Base-by-base conservation (phyloP, 2,329 filamentous ascomycete genomes). In the Penicillium italicum region DNA sequence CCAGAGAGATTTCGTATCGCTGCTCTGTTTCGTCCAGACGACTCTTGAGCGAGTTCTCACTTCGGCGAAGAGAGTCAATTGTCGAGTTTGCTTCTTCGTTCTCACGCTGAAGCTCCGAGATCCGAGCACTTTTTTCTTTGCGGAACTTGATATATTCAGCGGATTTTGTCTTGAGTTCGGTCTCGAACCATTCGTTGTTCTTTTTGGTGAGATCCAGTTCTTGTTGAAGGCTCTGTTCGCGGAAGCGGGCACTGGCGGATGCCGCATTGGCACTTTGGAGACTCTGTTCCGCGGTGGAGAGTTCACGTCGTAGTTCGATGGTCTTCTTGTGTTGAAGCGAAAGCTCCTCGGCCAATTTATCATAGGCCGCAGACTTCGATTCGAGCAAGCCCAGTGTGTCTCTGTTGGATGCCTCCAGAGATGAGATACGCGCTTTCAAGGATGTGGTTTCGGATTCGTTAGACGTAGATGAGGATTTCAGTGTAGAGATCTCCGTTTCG, bases 111-210 rank as follows among this genome's bases (percentile, higher is more conserved):
- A 99, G 83, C 67, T 95, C 90, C 9, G 91, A 84, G 64, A 97
- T 90, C 37, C 90, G 88, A 1, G 91, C 87, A 60, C 90, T 90
- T 80, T 97, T 97, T 71, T 99, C 94, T 70, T 96, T 97, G 60
- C 94, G 86, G 74, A 89, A 93, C 69, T 92, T 96, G 62, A 93
- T 83, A 45, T 91, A 86, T 70, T 99, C 94, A 9, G 87, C 84
- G 59, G 84, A 87, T 76, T 96, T 96, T 0, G 90, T 92, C 77
- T 96, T 93, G 22, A 97, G 82, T 73, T 99, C 94, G 40, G 82
- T 86, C 69, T 97, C 91, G 53, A 94, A 88, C 89, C 91, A 99
- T 66, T 97, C 93, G 62, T 90, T 90, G 76, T 91, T 96, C 67
- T 88, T 89, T 71, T 91, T 91, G 18, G 93, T 85, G 53, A 95